A percentile compares a stretch with the other conserved stretches of the same genome.
phyloP scores from a whole-genome alignment of 2,329 filamentous ascomycete genomes.

The Penicillium sp. region DNA sequence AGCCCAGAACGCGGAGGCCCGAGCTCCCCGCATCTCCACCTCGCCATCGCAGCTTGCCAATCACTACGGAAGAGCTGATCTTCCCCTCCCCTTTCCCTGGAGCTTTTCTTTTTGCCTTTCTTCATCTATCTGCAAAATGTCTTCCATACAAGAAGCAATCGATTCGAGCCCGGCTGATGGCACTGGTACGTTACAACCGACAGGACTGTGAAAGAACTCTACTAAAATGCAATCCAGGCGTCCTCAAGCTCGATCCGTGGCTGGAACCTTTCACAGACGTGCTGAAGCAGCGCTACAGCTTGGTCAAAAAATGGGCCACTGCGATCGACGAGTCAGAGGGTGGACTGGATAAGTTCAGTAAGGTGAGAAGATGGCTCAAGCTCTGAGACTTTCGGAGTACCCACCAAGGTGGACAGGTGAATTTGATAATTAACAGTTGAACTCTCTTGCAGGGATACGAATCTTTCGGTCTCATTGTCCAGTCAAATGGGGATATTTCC shows the following conservation, averaged over 20 bases:
- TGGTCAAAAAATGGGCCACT: conserved; percentile 83
- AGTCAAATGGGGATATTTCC: conserved; percentile 75
- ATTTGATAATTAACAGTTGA: background rate
- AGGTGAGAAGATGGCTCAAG: conserved; percentile 50
- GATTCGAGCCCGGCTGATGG: conserved; percentile 15
- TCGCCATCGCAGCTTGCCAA: conserved; percentile 7
- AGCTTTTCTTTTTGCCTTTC: conserved; percentile 1
- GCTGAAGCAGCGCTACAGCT: conserved; percentile 72
- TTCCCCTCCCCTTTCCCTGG: conserved; percentile 3
- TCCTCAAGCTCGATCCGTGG: conserved; percentile 84
- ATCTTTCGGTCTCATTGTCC: conserved; percentile 79
- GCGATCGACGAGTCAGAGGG: conserved; percentile 80
- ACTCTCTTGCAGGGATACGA: conserved; percentile 67
- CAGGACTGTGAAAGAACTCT: background rate
- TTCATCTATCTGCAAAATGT: conserved; percentile 14
- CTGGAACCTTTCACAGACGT: conserved; percentile 78
- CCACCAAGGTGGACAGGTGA: background rate
- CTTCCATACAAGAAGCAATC: conserved; percentile 12
- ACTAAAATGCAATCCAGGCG: conserved; percentile 56
- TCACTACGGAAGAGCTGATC: conserved; percentile 8
- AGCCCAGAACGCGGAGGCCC: conserved; percentile 11
- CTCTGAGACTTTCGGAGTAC: background rate
- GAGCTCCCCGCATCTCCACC: conserved; percentile 19
- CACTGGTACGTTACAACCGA: conserved; percentile 14
- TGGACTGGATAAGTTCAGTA: conserved; percentile 86